phyloP scores from a whole-genome alignment of 2,329 filamentous ascomycete genomes.

The Aspergillus sp. region DNA sequence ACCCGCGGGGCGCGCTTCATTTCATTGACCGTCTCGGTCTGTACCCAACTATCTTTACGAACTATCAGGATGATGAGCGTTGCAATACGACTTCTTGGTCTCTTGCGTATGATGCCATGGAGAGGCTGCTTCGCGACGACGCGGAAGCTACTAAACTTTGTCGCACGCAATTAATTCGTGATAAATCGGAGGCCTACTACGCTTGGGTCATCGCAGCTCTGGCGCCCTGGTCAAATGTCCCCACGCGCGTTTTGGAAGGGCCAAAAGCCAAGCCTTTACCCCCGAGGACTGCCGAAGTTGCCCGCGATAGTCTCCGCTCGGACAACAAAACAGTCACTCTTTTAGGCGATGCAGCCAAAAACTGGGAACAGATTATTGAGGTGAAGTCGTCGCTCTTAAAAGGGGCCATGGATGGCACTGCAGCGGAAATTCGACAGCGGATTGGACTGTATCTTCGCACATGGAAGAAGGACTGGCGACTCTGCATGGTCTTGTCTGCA shows the following conservation, averaged over 20 bases:
- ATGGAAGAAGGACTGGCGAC: slow-evolving; percentile 40
- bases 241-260: slow-evolving; percentile 34
- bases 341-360: slow-evolving; percentile 62
- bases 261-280: slow-evolving; percentile 53
- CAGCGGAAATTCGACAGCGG: slow-evolving; percentile 36
- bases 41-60: slow-evolving; percentile 43
- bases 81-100: slow-evolving; percentile 64
- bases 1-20: slow-evolving; percentile 37
- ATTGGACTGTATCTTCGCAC: slow-evolving; percentile 35
- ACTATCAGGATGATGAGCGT: slow-evolving; percentile 46
- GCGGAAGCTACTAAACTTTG: slow-evolving; percentile 35
- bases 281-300: slow-evolving; percentile 63
- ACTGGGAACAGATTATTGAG: slow-evolving; percentile 62
- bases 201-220: slow-evolving; percentile 76
- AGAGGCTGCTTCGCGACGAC: slow-evolving; percentile 44
- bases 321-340: slow-evolving; percentile 73
- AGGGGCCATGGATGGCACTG: slow-evolving; percentile 24
- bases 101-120: slow-evolving; percentile 63
- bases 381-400: slow-evolving; percentile 50
- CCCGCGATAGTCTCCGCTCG: slow-evolving; percentile 74
- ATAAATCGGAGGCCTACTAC: slow-evolving; percentile 65
- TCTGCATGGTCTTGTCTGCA: slow-evolving; percentile 39
- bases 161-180: slow-evolving; percentile 56
- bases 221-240: slow-evolving; percentile 66
- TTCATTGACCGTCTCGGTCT: slow-evolving; percentile 40